Percentiles rank a stretch among this genome's conserved stretches.
Evolutionary conservation across 306 rosid species (phyloP).

Genomic region (Luffa acutangula): DNA sequence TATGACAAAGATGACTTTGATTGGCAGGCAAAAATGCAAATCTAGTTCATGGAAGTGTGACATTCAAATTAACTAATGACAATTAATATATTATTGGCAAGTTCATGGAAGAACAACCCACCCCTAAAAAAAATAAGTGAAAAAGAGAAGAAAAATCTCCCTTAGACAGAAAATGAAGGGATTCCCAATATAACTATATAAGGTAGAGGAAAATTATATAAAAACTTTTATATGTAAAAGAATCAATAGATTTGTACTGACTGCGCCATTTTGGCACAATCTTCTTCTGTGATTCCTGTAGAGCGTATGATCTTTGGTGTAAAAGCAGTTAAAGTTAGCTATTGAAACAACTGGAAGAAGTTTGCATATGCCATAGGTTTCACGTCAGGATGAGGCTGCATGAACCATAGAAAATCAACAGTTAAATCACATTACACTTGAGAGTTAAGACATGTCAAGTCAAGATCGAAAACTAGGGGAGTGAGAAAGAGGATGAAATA

Average conservation of each 20-base stretch:
- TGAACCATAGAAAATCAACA: neutral
- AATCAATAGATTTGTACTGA: neutral
- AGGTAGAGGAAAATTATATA: neutral
- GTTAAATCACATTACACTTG: neutral
- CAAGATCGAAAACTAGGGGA: neutral
- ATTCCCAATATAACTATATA: neutral
- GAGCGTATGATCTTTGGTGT: neutral
- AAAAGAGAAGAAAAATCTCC: neutral
- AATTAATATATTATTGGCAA: neutral
- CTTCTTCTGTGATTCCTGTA: neutral
- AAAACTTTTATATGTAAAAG: neutral
- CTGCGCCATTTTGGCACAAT: neutral
- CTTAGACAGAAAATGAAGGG: neutral
- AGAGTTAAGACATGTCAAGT: neutral
- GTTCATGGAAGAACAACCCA: neutral
- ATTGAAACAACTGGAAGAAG: constrained; percentile 78
- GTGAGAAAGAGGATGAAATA: neutral
- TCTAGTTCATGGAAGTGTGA: neutral
- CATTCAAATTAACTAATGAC: neutral
- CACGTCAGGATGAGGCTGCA: constrained; percentile 94
- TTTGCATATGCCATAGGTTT: constrained; percentile 98
- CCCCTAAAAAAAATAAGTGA: neutral
- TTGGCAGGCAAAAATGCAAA: neutral
- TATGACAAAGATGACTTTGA: neutral
- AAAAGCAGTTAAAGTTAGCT: constrained; percentile 20